Percentiles rank a stretch among this genome's conserved stretches.
Evolutionary conservation across 2,329 filamentous ascomycete genomes (phyloP).

Genomic region (Trichoderma sp.): DNA sequence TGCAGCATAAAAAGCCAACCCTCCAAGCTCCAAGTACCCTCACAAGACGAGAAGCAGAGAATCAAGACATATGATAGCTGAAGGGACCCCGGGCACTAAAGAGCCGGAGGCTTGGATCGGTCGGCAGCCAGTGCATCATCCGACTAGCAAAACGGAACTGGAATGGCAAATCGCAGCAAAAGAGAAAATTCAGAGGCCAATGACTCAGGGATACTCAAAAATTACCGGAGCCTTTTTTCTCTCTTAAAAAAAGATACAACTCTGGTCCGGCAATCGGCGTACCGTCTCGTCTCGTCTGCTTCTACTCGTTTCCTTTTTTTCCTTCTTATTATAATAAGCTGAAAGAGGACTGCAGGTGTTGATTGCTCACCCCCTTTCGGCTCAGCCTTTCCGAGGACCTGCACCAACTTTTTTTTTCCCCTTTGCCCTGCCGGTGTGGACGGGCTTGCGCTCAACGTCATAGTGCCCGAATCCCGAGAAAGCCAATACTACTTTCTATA

Average conservation of each 20-base stretch:
- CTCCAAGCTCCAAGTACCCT: too few species aligned
- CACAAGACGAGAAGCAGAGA: too few species aligned
- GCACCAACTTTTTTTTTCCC: neutral
- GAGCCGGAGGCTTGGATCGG: neutral
- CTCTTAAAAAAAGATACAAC: neutral
- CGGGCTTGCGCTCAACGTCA: neutral
- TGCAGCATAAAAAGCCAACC: too few species aligned
- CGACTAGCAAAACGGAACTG: neutral
- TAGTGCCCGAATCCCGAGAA: neutral
- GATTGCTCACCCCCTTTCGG: neutral
- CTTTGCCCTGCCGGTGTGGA: neutral
- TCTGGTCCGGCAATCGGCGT: too few species aligned
- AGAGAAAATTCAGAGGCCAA: too few species aligned
- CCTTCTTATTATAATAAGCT: neutral
- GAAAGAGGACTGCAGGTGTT: neutral
- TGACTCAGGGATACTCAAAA: too few species aligned
- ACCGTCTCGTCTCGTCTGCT: too few species aligned
- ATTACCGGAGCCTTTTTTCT: neutral
- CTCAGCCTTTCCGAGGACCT: slow-evolving; percentile 9
- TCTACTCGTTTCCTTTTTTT: neutral
- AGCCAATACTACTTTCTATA: neutral
- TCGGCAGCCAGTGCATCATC: slow-evolving; percentile 4
- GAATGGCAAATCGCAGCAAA: too few species aligned
- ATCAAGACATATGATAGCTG: neutral
- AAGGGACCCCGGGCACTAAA: too few species aligned